These are phyloP conservation scores for Phaffia tasmanica DNA, from an alignment of 768 basidiomycete species.

Conservation along the genomic window DNA sequence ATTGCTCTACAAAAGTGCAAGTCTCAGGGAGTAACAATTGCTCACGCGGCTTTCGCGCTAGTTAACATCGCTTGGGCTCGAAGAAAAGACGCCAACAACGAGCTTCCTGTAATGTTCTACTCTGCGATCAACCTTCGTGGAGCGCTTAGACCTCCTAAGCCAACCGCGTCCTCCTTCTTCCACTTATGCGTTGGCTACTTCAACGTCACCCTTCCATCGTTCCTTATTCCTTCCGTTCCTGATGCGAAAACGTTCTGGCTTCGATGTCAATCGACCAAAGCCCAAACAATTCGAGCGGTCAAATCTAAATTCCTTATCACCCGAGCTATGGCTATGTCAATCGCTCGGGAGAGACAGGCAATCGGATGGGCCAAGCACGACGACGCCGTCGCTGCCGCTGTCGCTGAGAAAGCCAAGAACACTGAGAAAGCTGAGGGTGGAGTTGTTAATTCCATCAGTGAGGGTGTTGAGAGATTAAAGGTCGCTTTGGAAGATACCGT, in stretches of 20 bases:
- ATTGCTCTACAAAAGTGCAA: slow-evolving; percentile 61
- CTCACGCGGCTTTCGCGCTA: slow-evolving; percentile 61
- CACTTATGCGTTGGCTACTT: slow-evolving; percentile 71
- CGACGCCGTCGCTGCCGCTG: slow-evolving; percentile 43
- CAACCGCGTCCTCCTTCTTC: slow-evolving; percentile 54
- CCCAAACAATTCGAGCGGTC: slow-evolving; percentile 55
- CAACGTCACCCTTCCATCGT: slow-evolving; percentile 66
- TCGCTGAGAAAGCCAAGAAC: neutral
- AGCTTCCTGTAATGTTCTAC: slow-evolving; percentile 53
- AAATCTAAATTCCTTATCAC: slow-evolving; percentile 54
- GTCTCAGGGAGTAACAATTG: slow-evolving; percentile 57
- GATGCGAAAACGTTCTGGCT: slow-evolving; percentile 53
- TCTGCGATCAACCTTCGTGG: slow-evolving; percentile 65
- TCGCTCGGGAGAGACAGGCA: slow-evolving; percentile 46
- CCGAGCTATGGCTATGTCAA: slow-evolving; percentile 49
- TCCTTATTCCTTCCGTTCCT: slow-evolving; percentile 44
- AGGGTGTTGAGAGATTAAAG: slow-evolving; percentile 4
- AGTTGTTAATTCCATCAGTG: slow-evolving; percentile 28
- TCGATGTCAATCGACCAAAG: slow-evolving; percentile 56
- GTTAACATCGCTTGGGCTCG: slow-evolving; percentile 65
- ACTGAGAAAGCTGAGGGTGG: slow-evolving; percentile 30
- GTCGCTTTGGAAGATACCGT: slow-evolving; percentile 13
- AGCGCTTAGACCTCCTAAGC: slow-evolving; percentile 42
- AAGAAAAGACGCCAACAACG: slow-evolving; percentile 27
- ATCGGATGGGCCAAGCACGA: slow-evolving; percentile 64